Evolutionary conservation across 129 eudicot genomes (phyloP), one percentile per base, ranked within the genome.

Genomic region (Dittrichia graveolens): DNA sequence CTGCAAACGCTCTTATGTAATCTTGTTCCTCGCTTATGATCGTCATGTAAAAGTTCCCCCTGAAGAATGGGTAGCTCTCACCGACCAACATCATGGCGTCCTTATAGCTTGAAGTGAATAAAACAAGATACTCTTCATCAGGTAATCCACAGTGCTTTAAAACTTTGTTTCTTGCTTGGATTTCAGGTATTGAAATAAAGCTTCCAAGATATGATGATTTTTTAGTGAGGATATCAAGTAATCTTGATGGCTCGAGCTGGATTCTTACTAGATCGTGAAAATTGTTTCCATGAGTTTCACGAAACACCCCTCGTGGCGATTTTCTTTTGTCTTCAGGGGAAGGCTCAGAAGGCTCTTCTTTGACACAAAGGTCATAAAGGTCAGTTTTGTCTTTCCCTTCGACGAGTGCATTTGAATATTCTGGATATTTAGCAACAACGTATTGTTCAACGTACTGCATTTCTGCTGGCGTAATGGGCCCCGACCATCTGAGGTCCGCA

Each of bases 31-130:
- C 86, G 16, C 78, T 81, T 0, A 88, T 66, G 5, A 78, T 67
- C 24, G 95, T 85, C 86, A 88, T 81, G 72, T 85, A 85, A 71
- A 67, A 72, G 59, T 85, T 83, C 72, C 88, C 88, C 50, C 82
- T 67, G 78, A 83, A 85, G 55, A 88, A 88, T 3, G 91, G 95
- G 73, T 88, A 88, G 79, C 95, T 85, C 69, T 88, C 95, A 8
- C 95, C 95, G 6, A 88, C 86, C 72, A 88, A 76, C 95, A 87
- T 87, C 93, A 88, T 83, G 45, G 95, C 91, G 58, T 88, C 95
- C 18, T 75, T 63, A 46, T 83, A 85, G 61, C 49, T 80, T 10
- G 87, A 79, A 35, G 85, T 81, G 79, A 85, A 83, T n/a, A 88
- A 75, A 49, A 85, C 91, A 13, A 85, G 88, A 63, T 88, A 85